Evolutionary conservation across 805 yeast species (phyloP).

Genomic region (Kluyveromyces siamensis): DNA sequence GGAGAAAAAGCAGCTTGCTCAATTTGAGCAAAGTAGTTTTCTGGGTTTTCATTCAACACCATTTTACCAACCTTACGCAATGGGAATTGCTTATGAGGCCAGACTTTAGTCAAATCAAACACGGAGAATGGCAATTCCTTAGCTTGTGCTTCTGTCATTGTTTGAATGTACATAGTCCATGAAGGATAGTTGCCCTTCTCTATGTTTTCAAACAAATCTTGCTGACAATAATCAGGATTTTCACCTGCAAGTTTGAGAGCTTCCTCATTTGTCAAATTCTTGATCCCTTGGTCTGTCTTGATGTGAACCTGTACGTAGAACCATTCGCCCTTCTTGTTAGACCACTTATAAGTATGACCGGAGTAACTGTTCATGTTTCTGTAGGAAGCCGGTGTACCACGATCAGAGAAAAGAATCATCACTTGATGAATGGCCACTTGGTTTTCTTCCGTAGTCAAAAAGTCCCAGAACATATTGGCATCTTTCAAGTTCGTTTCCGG

Average conservation of each 20-base stretch:
- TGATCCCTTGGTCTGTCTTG: constrained; percentile 44
- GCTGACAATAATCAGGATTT: constrained; percentile 76
- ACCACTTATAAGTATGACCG: constrained; percentile 57
- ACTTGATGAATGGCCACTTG: constrained; percentile 77
- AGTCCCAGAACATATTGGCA: constrained; percentile 80
- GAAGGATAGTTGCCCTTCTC: constrained; percentile 71
- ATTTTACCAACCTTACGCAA: constrained; percentile 77
- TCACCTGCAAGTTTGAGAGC: constrained; percentile 61
- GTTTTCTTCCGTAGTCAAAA: constrained; percentile 48
- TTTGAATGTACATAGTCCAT: constrained; percentile 80
- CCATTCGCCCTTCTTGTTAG: constrained; percentile 44
- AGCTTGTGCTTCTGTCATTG: constrained; percentile 80
- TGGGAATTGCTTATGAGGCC: constrained; percentile 87
- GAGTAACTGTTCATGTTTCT: constrained; percentile 58
- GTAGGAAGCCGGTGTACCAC: constrained; percentile 51
- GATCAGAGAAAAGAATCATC: constrained; percentile 47
- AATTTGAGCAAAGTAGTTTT: constrained; percentile 79
- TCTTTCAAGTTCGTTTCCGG: constrained; percentile 70
- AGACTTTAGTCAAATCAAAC: constrained; percentile 83
- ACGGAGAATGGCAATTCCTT: constrained; percentile 69
- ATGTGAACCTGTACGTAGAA: constrained; percentile 52
- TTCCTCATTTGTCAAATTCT: constrained; percentile 50
- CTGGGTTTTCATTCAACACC: constrained; percentile 72
- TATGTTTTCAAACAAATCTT: constrained; percentile 71
- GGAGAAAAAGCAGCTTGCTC: constrained; percentile 86